Evolutionary conservation across 192 early-diverging fungal genomes (phyloP), one percentile per base, ranked within the genome.

Genomic region (Gonapodya sp.): DNA sequence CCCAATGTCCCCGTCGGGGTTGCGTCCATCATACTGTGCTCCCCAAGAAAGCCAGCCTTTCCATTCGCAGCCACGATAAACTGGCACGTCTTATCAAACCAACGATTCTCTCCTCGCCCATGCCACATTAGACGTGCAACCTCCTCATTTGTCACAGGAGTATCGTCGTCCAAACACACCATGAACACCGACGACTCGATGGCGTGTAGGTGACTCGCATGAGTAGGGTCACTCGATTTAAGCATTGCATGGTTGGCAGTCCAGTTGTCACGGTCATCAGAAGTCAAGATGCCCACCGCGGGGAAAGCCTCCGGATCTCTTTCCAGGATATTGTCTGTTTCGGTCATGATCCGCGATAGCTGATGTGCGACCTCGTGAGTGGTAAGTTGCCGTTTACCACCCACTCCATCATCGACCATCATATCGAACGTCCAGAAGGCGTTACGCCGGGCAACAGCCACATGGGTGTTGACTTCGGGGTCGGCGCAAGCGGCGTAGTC

Each of bases 51-150:
- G 33, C 95, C 97, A 73, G 96, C 96, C 86, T 95, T 96, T 82
- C 95, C 97, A 89, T 99, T 99, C 81, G 96, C 96, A 87, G 94
- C 95, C 78, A 97, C 93, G 85, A 98, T 94, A 78, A 99, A 97
- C 88, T 99, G 96, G 80, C 95, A 88, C 46, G 94, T 88, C 89
- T 99, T 97, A 90, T 99, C 97, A 87, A 95, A 97, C 92, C 93
- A 99, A 81, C 97, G 94, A 89, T 99, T 99, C 81, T 92, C 91
- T 74, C 96, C 97, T 84, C 97, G 93, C 73, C 97, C 97, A 81
- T 95, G 95, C 97, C 96, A 99, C 88, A 92, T 95, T 79, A 92
- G 92, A 80, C 94, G 92, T 2, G 79, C 79, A 1, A 91, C 85
- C 87, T 97, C 94, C 72, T 97, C 94, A 73, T 93, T 92, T 33